Evolutionary conservation across 805 yeast genomes (phyloP), one percentile per base, ranked within the genome.

Genomic region (Metschnikowia noctiluminum): DNA sequence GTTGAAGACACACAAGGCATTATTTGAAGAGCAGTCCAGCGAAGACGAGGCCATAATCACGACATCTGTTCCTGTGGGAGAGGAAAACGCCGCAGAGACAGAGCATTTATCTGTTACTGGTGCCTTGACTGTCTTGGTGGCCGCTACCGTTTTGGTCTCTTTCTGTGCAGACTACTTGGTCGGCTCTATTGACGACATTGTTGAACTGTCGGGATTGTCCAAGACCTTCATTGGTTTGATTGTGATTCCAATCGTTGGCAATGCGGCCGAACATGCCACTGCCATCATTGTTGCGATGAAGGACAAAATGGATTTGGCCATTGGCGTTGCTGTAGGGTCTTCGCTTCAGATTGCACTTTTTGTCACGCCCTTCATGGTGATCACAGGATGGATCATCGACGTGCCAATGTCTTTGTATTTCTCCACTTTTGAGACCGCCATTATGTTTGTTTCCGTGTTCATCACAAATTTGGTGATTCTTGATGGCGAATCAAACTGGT

Each of bases 181-280:
- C 44, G 94, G 95, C 28, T 85, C 96, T 21, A 94, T 94, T 60
- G 98, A 94, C 69, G 86, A 80, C 49, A 81, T 92, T 54, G 98
- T 94, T 35, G 87, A 74, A 50, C 71, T 82, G 30, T 82, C 96
- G 2, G 96, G 96, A 3, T 75, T 94, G 46, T 87, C 96, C 39
- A 91, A 92, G 78, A 90, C 98, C 0, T 94, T 94, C 61, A 89
- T 94, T 61, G 98, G 98, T 65, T 76, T 94, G 57, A 85, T 94
- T 58, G 82, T 94, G 40, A 85, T 94, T 53, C 99, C 99, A 37
- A 92, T 94, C 54, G 98, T 94, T 28, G 99, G 98, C 48, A 94
- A 94, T 62, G 99, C 99, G 2, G 98, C 98, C 11, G 99, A 94
- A 68, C 99, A 94, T 68, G 98, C 89, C 45, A 94, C 99, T 15